Conservation (phyloP, 208 protist species). For the Leishmania tarentolae region DNA sequence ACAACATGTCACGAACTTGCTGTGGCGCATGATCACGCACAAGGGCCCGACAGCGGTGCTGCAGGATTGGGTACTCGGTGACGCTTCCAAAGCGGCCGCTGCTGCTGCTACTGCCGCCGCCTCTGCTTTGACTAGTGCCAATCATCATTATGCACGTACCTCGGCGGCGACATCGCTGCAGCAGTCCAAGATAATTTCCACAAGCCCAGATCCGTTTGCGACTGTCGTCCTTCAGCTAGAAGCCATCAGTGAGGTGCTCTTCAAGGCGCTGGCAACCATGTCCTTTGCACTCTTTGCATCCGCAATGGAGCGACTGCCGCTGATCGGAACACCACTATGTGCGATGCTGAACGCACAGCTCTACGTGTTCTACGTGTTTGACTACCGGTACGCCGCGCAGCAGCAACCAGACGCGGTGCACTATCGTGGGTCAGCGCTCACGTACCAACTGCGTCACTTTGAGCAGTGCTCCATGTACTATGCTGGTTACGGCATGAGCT, state of each 20-base stretch:
- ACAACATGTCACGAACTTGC: slow-evolving; percentile 3
- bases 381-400: slow-evolving; percentile 59
- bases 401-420: slow-evolving; percentile 23
- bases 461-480: slow-evolving; percentile 68
- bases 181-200: neutral
- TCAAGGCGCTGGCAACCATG: slow-evolving; percentile 58
- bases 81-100: slow-evolving; percentile 15
- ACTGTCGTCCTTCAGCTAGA: slow-evolving; percentile 19
- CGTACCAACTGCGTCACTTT: slow-evolving; percentile 55
- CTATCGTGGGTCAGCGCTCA: slow-evolving; percentile 23
- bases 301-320: slow-evolving; percentile 17
- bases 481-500: slow-evolving; percentile 53
- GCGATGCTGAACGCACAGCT: slow-evolving; percentile 61
- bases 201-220: slow-evolving; percentile 26
- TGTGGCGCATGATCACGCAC: slow-evolving; percentile 23
- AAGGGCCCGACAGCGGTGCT: slow-evolving; percentile 25
- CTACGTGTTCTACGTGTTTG: slow-evolving; percentile 78
- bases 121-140: slow-evolving; percentile 1
- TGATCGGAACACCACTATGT: slow-evolving; percentile 25
- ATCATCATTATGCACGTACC: neutral
- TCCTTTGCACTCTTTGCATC: slow-evolving; percentile 43
- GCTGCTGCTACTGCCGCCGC: neutral
- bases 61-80: slow-evolving; percentile 34
- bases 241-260: slow-evolving; percentile 50
- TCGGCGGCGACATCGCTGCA: neutral